Evolutionary conservation across 139 green algal species (phyloP), one percentile per base, ranked within the genome.

Genomic region (Chlorella sorokiniana): DNA sequence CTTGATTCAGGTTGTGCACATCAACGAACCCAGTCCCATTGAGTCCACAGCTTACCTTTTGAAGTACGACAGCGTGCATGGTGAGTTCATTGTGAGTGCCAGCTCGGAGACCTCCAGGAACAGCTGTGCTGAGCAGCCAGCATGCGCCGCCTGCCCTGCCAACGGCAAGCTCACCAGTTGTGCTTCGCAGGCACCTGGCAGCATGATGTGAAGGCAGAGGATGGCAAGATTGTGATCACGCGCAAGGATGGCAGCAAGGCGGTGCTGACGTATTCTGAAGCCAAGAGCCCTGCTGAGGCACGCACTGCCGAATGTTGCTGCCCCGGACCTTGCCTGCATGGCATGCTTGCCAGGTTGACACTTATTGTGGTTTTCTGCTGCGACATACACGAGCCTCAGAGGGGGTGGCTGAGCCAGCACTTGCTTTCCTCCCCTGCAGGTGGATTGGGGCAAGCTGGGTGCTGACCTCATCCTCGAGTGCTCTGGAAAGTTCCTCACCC

Each of bases 11-110:
- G 77, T 97, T n/a, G 93, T 94, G 33, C 85, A 91, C 38, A 80
- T 97, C 40, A 97, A 97, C 74, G 94, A 97, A 54, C 80, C 91
- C 27, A 83, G 86, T 0, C 79, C 85, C 0, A 83, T 91, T 1
- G 91, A 97, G 65, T 88, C 56, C 27, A 85, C 86, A 22, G 92
- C 93, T 9, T 97, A 97, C 85, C 86, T 97, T 1, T 81, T 94
- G 29, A 92, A 97, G 83, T 97, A 89, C 59, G 94, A 98, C 87
- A 90, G 70, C 10, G 91, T 93, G 23, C 93, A 97, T 69, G 93
- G 90, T 88, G 54, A 3, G 72, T 76, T 38, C 38, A 18, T 31
- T 62, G 10, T 20, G 40, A 41, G 52, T 45, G 62, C 31, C 5
- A 59, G 48, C 48, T 11, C 16, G 48, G 11, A 59, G 16, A 59